Evolutionary conservation across 2,329 filamentous ascomycete genomes (phyloP).

Genomic region (Endocalyx cinctus): DNA sequence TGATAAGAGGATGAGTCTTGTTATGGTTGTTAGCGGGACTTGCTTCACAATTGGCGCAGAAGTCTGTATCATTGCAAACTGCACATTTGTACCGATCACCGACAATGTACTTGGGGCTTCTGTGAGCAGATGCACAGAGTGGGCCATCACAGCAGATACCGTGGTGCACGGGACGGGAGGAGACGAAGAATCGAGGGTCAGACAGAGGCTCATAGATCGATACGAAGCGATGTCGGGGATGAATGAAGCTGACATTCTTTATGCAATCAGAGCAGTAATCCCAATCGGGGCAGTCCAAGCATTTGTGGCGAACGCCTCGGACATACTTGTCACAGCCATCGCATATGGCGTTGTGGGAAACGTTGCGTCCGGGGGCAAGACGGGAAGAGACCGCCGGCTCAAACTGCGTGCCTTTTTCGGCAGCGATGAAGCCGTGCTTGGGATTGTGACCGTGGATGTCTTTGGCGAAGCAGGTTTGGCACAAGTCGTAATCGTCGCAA

Average conservation of each 20-base stretch:
- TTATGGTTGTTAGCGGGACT: conserved; percentile 82
- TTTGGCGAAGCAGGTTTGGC: conserved; percentile 71
- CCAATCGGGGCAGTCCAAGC: conserved; percentile 94
- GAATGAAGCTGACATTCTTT: conserved; percentile 59
- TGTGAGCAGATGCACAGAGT: conserved; percentile 61
- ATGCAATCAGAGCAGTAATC: conserved; percentile 85
- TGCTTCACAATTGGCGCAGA: conserved; percentile 91
- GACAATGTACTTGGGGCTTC: conserved; percentile 65
- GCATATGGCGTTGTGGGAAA: conserved; percentile 82
- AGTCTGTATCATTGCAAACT: conserved; percentile 90
- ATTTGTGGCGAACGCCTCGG: conserved; percentile 89
- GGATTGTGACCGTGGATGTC: conserved; percentile 88
- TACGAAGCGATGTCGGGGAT: conserved; percentile 83
- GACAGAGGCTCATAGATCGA: conserved; percentile 72
- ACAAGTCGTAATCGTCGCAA: conserved; percentile 91
- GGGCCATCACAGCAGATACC: conserved; percentile 96
- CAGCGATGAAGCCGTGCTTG: conserved; percentile 72
- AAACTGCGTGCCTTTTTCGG: conserved; percentile 58
- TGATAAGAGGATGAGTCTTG: conserved; percentile 93
- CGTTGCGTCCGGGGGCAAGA: conserved; percentile 74
- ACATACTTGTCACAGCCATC: conserved; percentile 92
- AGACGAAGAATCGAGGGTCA: conserved; percentile 32
- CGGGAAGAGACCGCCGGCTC: conserved; percentile 59
- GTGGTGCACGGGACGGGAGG: conserved; percentile 55
- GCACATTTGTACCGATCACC: conserved; percentile 96